These are phyloP conservation scores for Boletellus sp. DNA, from an alignment of 768 basidiomycete species.

Conservation along the genomic window DNA sequence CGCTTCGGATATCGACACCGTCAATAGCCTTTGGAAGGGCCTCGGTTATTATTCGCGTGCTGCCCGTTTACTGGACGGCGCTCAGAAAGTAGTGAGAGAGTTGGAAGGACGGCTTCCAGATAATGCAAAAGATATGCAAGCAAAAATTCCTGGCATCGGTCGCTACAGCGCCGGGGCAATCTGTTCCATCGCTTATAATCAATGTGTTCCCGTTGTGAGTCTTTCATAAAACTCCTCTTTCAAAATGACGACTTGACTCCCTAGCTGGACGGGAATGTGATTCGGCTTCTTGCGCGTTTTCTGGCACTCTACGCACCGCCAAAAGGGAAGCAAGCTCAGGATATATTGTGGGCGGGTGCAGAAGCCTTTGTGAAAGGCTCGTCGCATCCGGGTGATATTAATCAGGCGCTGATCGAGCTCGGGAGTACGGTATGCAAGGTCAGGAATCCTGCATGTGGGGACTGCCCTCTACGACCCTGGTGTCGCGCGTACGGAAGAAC, in stretches of 20 bases:
- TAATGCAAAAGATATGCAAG: constrained; percentile 77
- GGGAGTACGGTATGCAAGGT: constrained; percentile 92
- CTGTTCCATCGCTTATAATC: constrained; percentile 84
- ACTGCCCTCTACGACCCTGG: constrained; percentile 66
- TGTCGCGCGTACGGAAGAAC: constrained; percentile 58
- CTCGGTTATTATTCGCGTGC: constrained; percentile 89
- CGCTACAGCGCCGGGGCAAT: constrained; percentile 86
- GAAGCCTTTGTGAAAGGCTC: constrained; percentile 57
- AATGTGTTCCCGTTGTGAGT: constrained; percentile 79
- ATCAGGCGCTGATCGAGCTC: constrained; percentile 92
- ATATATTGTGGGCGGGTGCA: constrained; percentile 82
- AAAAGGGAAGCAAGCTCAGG: constrained; percentile 73
- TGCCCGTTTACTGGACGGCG: constrained; percentile 76
- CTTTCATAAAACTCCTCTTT: not conserved
- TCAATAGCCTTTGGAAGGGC: constrained; percentile 89
- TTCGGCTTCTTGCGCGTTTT: constrained; percentile 78
- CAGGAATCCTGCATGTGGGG: constrained; percentile 66
- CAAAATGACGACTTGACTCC: not conserved
- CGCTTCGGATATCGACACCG: constrained; percentile 69
- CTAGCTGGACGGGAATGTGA: constrained; percentile 89
- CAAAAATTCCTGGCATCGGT: constrained; percentile 82
- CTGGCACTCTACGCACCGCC: constrained; percentile 80
- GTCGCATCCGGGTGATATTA: constrained; percentile 72
- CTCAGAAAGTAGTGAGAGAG: constrained; percentile 69
- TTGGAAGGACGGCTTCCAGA: constrained; percentile 70